These are phyloP conservation scores for Mycena albidolilacea DNA, from an alignment of 768 basidiomycete genomes.

Conservation along the genomic window DNA sequence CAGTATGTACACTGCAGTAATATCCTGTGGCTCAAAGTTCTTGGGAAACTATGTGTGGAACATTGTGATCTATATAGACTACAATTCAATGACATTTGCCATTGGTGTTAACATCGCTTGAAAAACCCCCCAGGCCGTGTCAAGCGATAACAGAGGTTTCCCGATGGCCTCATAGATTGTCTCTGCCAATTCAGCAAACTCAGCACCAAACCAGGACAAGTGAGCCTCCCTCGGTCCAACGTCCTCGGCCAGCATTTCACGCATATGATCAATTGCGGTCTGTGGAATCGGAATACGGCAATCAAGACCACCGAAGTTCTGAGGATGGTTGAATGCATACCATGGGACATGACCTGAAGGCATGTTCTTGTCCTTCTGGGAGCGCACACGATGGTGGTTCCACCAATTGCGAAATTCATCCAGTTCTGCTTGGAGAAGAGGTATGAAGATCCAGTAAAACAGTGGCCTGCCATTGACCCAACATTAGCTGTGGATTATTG, in stretches of 20 bases:
- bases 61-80: too few species aligned
- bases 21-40: too few species aligned
- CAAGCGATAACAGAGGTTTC: too few species aligned
- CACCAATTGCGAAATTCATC: neutral
- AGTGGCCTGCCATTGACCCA: neutral
- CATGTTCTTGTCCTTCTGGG: slow-evolving; percentile 15
- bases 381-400: slow-evolving; percentile 2
- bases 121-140: too few species aligned
- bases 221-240: neutral
- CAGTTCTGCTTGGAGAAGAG: neutral
- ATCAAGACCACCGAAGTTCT: neutral
- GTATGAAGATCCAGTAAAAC: neutral
- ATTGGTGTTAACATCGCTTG: too few species aligned
- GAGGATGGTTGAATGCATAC: slow-evolving; percentile 8
- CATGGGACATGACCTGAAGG: slow-evolving; percentile 8
- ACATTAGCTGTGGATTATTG: neutral
- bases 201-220: neutral
- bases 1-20: too few species aligned
- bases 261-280: neutral
- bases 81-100: too few species aligned
- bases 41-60: too few species aligned
- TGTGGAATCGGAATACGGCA: neutral
- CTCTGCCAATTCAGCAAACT: neutral
- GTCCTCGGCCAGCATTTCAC: neutral
- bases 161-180: too few species aligned